Conservation (phyloP, 106 monocot genomes). For the Phalaenopsis equestris region DNA sequence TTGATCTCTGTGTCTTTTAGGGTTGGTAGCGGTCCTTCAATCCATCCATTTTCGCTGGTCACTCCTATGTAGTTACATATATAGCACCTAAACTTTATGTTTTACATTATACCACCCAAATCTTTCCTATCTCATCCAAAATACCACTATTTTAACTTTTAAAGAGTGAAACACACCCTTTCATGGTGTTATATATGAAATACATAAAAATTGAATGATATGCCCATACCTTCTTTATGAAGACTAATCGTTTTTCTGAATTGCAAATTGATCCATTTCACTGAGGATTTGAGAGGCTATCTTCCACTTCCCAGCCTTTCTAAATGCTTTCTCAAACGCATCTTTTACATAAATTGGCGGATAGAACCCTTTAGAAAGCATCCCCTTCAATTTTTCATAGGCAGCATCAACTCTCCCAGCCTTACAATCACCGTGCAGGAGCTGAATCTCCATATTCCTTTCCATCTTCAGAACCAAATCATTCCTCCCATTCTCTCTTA, state of each 20-base stretch:
- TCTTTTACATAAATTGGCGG: slow-evolving; percentile 28
- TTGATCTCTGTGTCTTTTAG: too few species aligned
- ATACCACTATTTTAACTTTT: too few species aligned
- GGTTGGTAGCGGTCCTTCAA: too few species aligned
- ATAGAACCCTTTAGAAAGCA: slow-evolving; percentile 21
- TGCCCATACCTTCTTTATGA: neutral
- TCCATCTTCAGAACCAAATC: slow-evolving; percentile 25
- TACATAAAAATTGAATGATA: too few species aligned
- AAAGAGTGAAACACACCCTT: too few species aligned
- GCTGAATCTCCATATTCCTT: slow-evolving; percentile 22
- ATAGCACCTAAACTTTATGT: too few species aligned
- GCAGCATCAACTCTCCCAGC: slow-evolving; percentile 30
- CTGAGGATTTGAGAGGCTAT: slow-evolving; percentile 17
- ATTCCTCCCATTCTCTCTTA: slow-evolving; percentile 14
- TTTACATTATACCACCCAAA: too few species aligned
- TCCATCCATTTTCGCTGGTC: too few species aligned
- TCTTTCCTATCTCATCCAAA: too few species aligned
- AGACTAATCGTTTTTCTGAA: neutral
- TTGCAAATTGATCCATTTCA: slow-evolving; percentile 14
- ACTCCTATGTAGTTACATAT: too few species aligned
- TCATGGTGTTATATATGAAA: too few species aligned
- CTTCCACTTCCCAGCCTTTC: slow-evolving; percentile 18
- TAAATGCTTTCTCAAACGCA: slow-evolving; percentile 21
- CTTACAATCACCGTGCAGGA: slow-evolving; percentile 19
- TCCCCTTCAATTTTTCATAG: slow-evolving; percentile 16